Conservation (phyloP, 2,329 filamentous ascomycete genomes). For the Talaromyces sp. region DNA sequence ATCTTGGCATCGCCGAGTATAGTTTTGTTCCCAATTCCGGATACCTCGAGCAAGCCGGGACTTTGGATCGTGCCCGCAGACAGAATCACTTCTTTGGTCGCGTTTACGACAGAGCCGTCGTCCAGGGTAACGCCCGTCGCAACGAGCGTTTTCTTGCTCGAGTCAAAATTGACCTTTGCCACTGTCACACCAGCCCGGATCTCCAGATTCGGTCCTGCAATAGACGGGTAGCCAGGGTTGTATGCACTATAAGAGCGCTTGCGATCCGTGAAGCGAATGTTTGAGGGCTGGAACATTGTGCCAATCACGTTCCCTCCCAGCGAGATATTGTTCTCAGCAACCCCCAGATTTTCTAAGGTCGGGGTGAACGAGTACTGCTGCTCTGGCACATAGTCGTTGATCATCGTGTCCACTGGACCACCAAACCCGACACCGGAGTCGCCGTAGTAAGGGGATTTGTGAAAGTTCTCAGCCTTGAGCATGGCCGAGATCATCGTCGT, state of each 20-base stretch:
- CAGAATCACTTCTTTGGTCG: background rate
- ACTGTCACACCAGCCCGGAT: background rate
- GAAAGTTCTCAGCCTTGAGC: background rate
- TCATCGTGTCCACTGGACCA: background rate
- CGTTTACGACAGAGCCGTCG: background rate
- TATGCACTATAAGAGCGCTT: background rate
- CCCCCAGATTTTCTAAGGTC: background rate
- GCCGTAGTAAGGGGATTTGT: background rate
- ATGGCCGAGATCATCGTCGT: background rate
- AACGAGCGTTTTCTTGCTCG: background rate
- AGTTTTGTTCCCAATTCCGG: background rate
- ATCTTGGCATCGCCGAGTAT: background rate
- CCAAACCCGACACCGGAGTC: background rate
- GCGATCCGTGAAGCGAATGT: background rate
- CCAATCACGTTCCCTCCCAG: background rate
- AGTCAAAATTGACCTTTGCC: background rate
- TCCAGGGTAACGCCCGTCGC: background rate
- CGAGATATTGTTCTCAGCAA: background rate
- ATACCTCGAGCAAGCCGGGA: background rate
- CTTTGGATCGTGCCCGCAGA: background rate
- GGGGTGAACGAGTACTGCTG: background rate
- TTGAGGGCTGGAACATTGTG: background rate
- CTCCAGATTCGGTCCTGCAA: background rate
- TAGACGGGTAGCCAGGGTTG: background rate
- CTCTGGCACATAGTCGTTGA: background rate